Conservation (phyloP, 2,329 filamentous ascomycete species). For the Massarina eburnea region DNA sequence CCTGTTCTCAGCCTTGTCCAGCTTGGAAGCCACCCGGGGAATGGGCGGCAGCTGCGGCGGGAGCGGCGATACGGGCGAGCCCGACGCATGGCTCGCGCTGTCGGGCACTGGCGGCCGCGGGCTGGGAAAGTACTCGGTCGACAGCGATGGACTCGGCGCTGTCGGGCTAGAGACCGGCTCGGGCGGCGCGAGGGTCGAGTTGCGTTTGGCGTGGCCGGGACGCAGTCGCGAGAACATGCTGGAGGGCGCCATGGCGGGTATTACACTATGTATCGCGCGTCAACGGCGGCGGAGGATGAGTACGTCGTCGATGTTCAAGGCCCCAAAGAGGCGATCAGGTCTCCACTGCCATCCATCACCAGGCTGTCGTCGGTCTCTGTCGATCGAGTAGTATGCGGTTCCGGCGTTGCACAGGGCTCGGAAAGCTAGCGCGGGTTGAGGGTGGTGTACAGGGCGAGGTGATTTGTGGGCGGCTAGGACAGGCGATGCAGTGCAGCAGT, state of each 20-base stretch:
- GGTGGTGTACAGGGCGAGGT: conserved; percentile 1
- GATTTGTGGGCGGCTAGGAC: conserved; percentile 6
- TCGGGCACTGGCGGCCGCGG: conserved; percentile 37
- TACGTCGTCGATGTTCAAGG: neutral
- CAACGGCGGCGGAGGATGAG: neutral
- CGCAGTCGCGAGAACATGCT: conserved; percentile 45
- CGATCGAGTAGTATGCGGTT: conserved; percentile 10
- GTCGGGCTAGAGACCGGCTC: conserved; percentile 31
- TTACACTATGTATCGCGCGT: neutral
- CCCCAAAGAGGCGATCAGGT: conserved; percentile 34
- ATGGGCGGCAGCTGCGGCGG: conserved; percentile 45
- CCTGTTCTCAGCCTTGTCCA: conserved; percentile 22
- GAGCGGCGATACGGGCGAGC: conserved; percentile 41
- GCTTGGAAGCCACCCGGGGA: conserved; percentile 40
- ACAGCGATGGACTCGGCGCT: conserved; percentile 31
- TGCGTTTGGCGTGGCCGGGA: conserved; percentile 42
- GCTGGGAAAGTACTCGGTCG: conserved; percentile 31
- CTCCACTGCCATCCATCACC: conserved; percentile 30
- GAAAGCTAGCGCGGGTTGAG: conserved; percentile 7
- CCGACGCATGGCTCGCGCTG: conserved; percentile 27
- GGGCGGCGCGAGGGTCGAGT: conserved; percentile 37
- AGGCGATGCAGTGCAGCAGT: conserved; percentile 10
- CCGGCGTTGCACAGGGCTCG: conserved; percentile 26
- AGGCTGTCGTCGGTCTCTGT: conserved; percentile 7
- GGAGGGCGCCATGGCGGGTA: conserved; percentile 39